These are phyloP conservation scores for Sporothrix inflata DNA, from an alignment of 2,329 filamentous ascomycete species.

Conservation along the genomic window DNA sequence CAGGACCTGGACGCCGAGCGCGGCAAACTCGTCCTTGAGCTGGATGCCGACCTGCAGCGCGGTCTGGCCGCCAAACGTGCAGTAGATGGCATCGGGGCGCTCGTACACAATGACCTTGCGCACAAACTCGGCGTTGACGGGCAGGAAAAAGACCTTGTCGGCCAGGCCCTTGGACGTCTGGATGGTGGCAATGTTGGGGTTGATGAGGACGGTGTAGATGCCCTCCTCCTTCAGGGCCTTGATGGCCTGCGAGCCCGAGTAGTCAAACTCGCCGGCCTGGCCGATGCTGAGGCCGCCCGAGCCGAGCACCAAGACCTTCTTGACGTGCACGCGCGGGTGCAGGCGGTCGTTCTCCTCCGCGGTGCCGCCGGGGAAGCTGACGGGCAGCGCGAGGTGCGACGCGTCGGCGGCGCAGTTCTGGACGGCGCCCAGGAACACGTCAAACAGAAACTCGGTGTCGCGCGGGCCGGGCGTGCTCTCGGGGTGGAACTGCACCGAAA, in stretches of 20 bases:
- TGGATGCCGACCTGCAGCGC: constrained; percentile 96
- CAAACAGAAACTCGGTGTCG: constrained; percentile 95
- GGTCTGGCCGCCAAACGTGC: constrained; percentile 96
- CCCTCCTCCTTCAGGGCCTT: constrained; percentile 98
- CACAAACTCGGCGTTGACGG: constrained; percentile 95
- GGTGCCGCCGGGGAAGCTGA: constrained; percentile 85
- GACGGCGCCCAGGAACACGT: constrained; percentile 91
- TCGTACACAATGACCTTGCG: constrained; percentile 97
- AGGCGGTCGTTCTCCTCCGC: constrained; percentile 75
- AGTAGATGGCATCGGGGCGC: constrained; percentile 93
- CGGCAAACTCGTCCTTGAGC: constrained; percentile 95
- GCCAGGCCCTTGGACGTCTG: constrained; percentile 97
- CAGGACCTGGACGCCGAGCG: constrained; percentile 87
- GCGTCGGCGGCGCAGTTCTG: constrained; percentile 69
- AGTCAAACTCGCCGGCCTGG: constrained; percentile 98
- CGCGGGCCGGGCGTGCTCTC: constrained; percentile 94
- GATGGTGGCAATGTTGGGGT: constrained; percentile 98
- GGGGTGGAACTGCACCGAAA: constrained; percentile 99
- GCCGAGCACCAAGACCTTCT: constrained; percentile 93
- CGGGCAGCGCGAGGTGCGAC: constrained; percentile 69
- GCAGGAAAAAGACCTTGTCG: constrained; percentile 98
- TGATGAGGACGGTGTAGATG: constrained; percentile 97
- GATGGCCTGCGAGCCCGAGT: constrained; percentile 97
- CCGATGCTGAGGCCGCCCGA: constrained; percentile 96
- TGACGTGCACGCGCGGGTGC: constrained; percentile 79